Base-by-base conservation (phyloP, 2,329 filamentous ascomycete genomes). In the Cadophora malorum region DNA sequence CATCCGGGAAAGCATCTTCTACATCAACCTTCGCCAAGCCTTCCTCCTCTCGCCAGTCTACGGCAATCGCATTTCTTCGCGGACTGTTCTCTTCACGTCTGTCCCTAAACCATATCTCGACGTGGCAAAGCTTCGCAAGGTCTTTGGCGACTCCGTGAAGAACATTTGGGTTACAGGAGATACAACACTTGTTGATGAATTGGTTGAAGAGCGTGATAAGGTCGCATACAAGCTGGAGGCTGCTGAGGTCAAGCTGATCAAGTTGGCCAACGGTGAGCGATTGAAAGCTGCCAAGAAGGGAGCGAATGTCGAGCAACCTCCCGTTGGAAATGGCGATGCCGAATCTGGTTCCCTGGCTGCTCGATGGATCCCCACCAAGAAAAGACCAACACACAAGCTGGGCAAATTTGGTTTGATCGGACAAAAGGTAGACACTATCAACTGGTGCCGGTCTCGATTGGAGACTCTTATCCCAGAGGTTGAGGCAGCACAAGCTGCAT, bases 401-500 rank as follows among this genome's bases (percentile, higher is more conserved):
- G 92, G 91, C 77, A 83, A 85, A 6, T 79, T 96, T 25, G 87
- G 86, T 19, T 83, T 92, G 58, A 86, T 94, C 72, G 92, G 94
- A 73, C 90, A 93, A 77, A 96, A 97, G 79, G 94, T 97, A 19
- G 96, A 99, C 80, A 96, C 94, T 0, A 97, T 99, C 79, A 89
- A 95, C 70, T 97, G 92, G 91, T 91, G 89, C 71, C 91, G 96
- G 63, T 83, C 85, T 1, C 91, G 96, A 79, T 87, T 97, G 63
- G 87, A 90, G 71, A 88, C 89, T 60, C 86, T 96, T 55, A 90
- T 91, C 63, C 90, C 91, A 0, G 85, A 91, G 69, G 90, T 93
- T 35, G 86, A 91, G 61, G 83, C 86, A 52, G 84, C 88, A 28
- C 92, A 96, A 78, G 84, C 83, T 50, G 84, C 86, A 60, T 92